These are phyloP conservation scores for Syzygium oleosum DNA, from an alignment of 345 rosid species.

Conservation along the genomic window DNA sequence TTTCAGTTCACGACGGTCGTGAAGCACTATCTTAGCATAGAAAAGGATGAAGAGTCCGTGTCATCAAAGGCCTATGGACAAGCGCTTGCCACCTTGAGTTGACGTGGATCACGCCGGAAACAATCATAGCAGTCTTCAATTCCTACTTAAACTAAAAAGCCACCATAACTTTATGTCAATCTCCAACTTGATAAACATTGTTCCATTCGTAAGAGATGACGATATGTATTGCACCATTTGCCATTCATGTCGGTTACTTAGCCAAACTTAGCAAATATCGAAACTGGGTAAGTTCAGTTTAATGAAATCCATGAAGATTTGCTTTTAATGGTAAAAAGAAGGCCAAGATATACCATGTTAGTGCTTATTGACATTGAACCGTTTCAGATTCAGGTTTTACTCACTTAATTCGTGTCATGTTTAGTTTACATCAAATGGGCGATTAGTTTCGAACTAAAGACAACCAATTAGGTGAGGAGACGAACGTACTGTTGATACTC, in stretches of 20 bases:
- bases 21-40: neutral
- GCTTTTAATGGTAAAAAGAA: accelerated
- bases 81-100: neutral
- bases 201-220: neutral
- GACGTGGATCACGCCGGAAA: neutral
- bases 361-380: neutral
- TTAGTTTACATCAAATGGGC: accelerated
- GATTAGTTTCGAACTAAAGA: neutral
- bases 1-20: neutral
- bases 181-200: too few relatives aligned
- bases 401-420: neutral
- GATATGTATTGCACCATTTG: neutral
- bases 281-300: neutral
- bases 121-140: neutral
- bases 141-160: too few relatives aligned
- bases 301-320: neutral
- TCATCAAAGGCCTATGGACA: neutral
- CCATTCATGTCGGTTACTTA: neutral
- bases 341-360: neutral
- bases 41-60: neutral
- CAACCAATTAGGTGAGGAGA: neutral
- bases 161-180: too few relatives aligned
- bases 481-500: slow-evolving; percentile 32
- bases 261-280: neutral
- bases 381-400: neutral